Evolutionary conservation across 164 flowering plant species (phyloP).

Genomic region (Magnolia changhungtana): DNA sequence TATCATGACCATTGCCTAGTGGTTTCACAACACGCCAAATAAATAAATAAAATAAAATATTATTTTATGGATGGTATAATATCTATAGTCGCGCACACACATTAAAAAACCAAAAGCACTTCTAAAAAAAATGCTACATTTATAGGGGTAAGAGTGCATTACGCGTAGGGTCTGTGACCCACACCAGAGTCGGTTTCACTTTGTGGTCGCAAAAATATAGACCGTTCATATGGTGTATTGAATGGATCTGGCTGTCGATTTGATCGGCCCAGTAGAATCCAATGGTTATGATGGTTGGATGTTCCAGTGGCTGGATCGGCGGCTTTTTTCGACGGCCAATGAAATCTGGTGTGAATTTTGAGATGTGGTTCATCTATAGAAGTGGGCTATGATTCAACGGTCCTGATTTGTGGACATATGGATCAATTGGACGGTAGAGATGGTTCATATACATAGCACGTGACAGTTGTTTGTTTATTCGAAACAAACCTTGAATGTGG

Average conservation of each 20-base stretch:
- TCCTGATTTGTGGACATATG: background rate
- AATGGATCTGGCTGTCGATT: too few species aligned
- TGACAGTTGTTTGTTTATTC: background rate
- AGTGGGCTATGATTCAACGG: background rate
- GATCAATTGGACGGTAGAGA: background rate
- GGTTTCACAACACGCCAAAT: constrained; percentile 1
- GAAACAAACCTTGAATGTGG: background rate
- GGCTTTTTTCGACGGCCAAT: background rate
- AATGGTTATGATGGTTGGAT: background rate
- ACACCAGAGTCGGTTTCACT: too few species aligned
- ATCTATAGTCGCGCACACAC: background rate
- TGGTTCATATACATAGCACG: background rate
- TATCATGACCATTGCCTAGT: constrained; percentile 3
- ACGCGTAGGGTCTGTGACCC: too few species aligned
- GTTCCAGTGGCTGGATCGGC: background rate
- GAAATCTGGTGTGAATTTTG: background rate
- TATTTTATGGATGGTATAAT: background rate
- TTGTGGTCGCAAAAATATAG: too few species aligned
- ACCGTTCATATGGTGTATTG: too few species aligned
- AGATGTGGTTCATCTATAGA: background rate
- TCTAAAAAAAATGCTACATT: too few species aligned
- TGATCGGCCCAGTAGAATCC: too few species aligned
- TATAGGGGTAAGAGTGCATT: too few species aligned
- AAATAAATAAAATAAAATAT: background rate
- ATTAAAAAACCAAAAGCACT: too few species aligned